Evolutionary conservation across 1,139 yeast genomes (phyloP).

Genomic region (Tardiomyces digboiensis): DNA sequence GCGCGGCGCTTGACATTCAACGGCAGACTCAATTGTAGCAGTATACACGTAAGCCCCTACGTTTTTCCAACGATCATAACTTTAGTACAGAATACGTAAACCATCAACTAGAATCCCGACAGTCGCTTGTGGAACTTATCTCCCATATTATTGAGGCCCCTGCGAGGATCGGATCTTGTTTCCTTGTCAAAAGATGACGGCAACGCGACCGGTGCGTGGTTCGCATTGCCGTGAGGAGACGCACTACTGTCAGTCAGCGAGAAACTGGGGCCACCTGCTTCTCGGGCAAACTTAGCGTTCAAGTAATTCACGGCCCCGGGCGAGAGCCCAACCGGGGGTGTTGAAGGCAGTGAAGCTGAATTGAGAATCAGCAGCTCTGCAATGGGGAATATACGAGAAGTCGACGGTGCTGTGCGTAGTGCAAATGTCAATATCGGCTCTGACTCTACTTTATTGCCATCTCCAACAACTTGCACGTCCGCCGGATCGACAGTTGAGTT

Average conservation of each 20-base stretch:
- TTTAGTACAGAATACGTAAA: too few relatives aligned
- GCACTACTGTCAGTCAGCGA: neutral
- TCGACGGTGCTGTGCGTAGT: conserved; percentile 17
- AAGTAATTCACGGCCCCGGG: neutral
- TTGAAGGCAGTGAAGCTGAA: conserved; percentile 13
- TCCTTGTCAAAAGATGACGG: neutral
- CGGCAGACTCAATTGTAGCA: too few relatives aligned
- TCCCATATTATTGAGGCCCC: neutral
- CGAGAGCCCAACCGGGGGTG: neutral
- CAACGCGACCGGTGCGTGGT: neutral
- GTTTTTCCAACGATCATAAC: too few relatives aligned
- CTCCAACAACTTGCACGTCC: conserved; percentile 11
- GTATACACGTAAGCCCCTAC: too few relatives aligned
- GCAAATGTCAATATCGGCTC: conserved; percentile 24
- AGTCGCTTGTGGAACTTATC: neutral
- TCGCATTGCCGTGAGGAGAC: neutral
- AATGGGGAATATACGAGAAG: conserved; percentile 41
- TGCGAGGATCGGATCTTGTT: neutral
- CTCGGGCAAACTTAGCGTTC: neutral
- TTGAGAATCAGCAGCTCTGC: conserved; percentile 67
- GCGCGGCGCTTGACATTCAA: too few relatives aligned
- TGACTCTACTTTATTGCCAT: conserved; percentile 2
- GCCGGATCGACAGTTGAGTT: conserved; percentile 17
- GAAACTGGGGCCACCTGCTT: neutral
- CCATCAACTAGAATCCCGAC: neutral